Evolutionary conservation across 176 grass and related monocot genomes (phyloP), one percentile per base, ranked within the genome.

Genomic region (Aegilops bicornis): DNA sequence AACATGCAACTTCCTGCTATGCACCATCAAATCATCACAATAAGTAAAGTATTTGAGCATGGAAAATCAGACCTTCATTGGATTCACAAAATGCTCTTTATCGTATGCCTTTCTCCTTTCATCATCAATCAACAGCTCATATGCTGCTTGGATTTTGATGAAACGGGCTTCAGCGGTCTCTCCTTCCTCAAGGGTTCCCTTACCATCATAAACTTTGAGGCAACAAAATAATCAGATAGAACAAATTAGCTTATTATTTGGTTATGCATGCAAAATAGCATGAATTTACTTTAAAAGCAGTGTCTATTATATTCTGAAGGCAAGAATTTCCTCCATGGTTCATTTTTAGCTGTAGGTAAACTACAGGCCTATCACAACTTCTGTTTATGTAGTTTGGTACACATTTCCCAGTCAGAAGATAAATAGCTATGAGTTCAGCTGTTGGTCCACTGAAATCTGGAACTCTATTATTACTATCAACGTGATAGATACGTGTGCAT

Each of bases 61-160:
- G 24, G 31, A 84, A 88, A 83, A 52, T 39, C 43, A 76, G 36
- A 96, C 97, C 94, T 99, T 99, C 97, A 96, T 87, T 76, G 97
- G 97, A 91, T 99, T 96, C 82, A 91, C 92, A 81, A 82, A 87
- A 77, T 99, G 94, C 16, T 94, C 92, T 87, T 81, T 94, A 45
- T 99, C 97, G 79, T 96, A 99, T 76, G 87, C 35, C 36, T 24
- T 83, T 89, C 92, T 94, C 86, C 95, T 94, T 81, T 92, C 92
- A 27, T 87, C 77, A 77, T 99, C 97, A 80, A 96, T 90, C 83
- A 99, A 79, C 50, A 96, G 90, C 77, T 99, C 97, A 93, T 99
- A 99, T 64, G 97, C 97, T 77, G 92, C 97, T 96, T 99, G 97
- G 56, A 99, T 99, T 96, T 99, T 96, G 71, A 99, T 99, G 87